Evolutionary conservation across 106 monocot species (phyloP).

Genomic region (Apostasia ramifera): DNA sequence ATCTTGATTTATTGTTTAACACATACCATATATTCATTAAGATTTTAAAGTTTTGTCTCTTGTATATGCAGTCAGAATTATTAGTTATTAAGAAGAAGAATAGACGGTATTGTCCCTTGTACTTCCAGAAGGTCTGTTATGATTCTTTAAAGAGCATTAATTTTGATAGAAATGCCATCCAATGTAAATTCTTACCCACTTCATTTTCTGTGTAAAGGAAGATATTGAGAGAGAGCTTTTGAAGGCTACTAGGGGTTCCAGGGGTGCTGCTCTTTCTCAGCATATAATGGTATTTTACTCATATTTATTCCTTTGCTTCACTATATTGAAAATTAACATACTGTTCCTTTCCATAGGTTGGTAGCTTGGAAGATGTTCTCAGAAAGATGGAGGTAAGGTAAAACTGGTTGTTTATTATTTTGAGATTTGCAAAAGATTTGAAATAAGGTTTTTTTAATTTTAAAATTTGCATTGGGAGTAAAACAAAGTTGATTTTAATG

Average conservation of each 20-base stretch:
- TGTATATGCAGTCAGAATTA: slow-evolving; percentile 74
- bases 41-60: no score
- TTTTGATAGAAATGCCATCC: not conserved
- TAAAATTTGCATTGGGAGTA: no score
- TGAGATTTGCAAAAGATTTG: no score
- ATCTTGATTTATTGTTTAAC: no score
- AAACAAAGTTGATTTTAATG: no score
- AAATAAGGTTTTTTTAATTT: no score
- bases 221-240: slow-evolving; percentile 90
- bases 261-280: slow-evolving; percentile 46
- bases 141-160: not conserved
- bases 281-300: slow-evolving; percentile 62
- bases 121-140: slow-evolving; percentile 78
- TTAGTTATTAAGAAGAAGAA: slow-evolving; percentile 90
- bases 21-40: no score
- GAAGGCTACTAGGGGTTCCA: slow-evolving; percentile 47
- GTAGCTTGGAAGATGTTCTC: slow-evolving; percentile 92
- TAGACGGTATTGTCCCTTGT: slow-evolving; percentile 86
- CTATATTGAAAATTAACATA: not conserved
- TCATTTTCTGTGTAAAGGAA: slow-evolving; percentile 42
- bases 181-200: not conserved
- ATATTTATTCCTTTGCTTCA: not conserved
- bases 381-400: slow-evolving; percentile 90
- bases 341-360: slow-evolving; percentile 43
- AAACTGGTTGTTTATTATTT: not conserved